Conservation (phyloP, 495 filamentous ascomycete species). For the Penicillium alfredii region DNA sequence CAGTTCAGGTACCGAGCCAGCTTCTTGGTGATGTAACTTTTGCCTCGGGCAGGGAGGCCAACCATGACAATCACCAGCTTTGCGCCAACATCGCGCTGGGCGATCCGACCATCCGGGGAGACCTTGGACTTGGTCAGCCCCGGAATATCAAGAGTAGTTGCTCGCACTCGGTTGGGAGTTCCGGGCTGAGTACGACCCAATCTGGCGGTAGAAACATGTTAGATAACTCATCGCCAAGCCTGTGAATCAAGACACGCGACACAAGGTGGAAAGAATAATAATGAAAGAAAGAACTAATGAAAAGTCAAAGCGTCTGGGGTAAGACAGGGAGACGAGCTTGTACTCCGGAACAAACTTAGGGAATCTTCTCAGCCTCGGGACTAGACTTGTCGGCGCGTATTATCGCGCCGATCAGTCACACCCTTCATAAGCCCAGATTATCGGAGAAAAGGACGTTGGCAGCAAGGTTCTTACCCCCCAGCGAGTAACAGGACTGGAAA, state of each 20-base stretch:
- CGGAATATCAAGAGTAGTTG: slow-evolving; percentile 80
- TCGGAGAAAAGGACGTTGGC: slow-evolving; percentile 2
- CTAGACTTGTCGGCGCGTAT: too few relatives aligned
- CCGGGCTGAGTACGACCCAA: slow-evolving; percentile 36
- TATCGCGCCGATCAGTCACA: too few relatives aligned
- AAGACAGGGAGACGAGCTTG: too few relatives aligned
- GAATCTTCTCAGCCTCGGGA: too few relatives aligned
- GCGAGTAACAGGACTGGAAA: slow-evolving; percentile 17
- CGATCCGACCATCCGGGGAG: slow-evolving; percentile 89
- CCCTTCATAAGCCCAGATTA: too few relatives aligned
- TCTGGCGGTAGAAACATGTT: slow-evolving; percentile 8
- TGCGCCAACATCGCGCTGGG: slow-evolving; percentile 83
- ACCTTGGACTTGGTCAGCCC: slow-evolving; percentile 88
- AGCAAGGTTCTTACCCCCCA: slow-evolving; percentile 5
- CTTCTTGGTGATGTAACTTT: slow-evolving; percentile 98
- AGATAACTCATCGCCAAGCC: slow-evolving; percentile 3
- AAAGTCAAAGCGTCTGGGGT: too few relatives aligned
- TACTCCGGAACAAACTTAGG: too few relatives aligned
- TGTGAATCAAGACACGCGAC: not conserved
- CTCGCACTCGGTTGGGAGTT: slow-evolving; percentile 56
- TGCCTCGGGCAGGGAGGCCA: slow-evolving; percentile 86
- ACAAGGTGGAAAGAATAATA: slow-evolving; percentile 3
- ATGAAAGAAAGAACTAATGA: too few relatives aligned
- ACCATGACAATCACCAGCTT: slow-evolving; percentile 99
- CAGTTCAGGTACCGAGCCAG: slow-evolving; percentile 90